These are phyloP conservation scores for Amylocarpus encephaloides DNA, from an alignment of 2,329 filamentous ascomycete species.

Conservation along the genomic window DNA sequence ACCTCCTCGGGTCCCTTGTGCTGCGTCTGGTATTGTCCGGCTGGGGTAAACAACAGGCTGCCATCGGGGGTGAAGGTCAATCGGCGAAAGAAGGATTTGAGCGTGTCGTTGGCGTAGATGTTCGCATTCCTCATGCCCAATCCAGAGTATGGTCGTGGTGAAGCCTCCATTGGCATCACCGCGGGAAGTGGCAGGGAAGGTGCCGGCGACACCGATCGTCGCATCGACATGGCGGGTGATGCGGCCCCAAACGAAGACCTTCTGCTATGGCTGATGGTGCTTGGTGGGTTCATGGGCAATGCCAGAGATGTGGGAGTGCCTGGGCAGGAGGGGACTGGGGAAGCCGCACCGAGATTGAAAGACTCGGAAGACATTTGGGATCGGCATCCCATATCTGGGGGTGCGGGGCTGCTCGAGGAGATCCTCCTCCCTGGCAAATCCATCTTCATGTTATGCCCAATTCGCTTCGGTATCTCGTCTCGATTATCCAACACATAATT, in stretches of 20 bases:
- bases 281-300: constrained; percentile 92
- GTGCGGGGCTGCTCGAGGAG: constrained; percentile 86
- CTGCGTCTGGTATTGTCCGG: constrained; percentile 87
- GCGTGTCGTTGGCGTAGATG: constrained; percentile 92
- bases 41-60: constrained; percentile 86
- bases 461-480: constrained; percentile 60
- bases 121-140: constrained; percentile 74
- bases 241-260: constrained; percentile 86
- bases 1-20: constrained; percentile 56
- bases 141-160: constrained; percentile 62
- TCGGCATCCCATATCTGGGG: constrained; percentile 69
- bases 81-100: constrained; percentile 93
- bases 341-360: constrained; percentile 55
- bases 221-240: constrained; percentile 53
- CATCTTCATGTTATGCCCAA: constrained; percentile 73
- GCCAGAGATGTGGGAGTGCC: constrained; percentile 87
- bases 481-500: constrained; percentile 72
- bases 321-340: constrained; percentile 83
- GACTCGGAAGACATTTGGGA: constrained; percentile 45
- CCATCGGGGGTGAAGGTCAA: constrained; percentile 94
- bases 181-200: constrained; percentile 90
- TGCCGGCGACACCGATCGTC: constrained; percentile 85
- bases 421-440: constrained; percentile 88
- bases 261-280: constrained; percentile 80
- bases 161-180: constrained; percentile 88